Base-by-base conservation (phyloP, 495 filamentous ascomycete genomes). In the Hyaloscypha hepaticicola region DNA sequence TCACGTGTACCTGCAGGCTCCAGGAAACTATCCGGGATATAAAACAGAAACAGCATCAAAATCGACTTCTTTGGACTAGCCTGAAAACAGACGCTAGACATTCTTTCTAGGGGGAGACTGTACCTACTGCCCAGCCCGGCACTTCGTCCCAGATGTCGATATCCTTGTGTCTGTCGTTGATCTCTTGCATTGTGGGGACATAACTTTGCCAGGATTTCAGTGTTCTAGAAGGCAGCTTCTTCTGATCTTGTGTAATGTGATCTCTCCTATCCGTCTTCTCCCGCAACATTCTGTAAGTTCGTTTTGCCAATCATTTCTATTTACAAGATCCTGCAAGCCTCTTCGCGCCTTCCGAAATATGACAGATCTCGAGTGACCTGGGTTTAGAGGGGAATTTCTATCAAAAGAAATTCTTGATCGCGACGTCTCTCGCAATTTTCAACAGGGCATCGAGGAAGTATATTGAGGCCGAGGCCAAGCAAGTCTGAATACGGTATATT, bases 311-410 rank as follows among this genome's bases (percentile, higher is more conserved):
- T 53, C 50, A 53, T 1, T 5, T 8, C 50, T 21, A 53, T 7
- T 21, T 24, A 9, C 50, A 2, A 53, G 22, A 3, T 45, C n/a
- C 22, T 56, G 19, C 53, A 56, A 56, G 53, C 53, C 53, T 28
- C 16, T 45, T 45, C 19, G 11, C 38, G 4, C 38, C 19, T 33
- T 28, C 25, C 53, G 53, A 33, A 33, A 56, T 56, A 26, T 56
- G 53, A 56, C 19, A 56, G 53, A 56, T 34, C 53, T 56, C 28
- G 53, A 31, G 28, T 21, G 53, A 56, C 53, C 8, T 25, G 53
- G 16, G 4, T 19, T 14, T 11, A 9, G 38, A 16, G 19, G 11
- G 5, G 38, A 45, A 14, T 16, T 45, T 45, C 19, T 16, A 45
- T 45, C 38, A 45, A 45, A 45, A 45, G 38, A 45, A 45, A 45